These are phyloP conservation scores for Mucor lusitanicus DNA, from an alignment of 371 early-diverging fungal species.

Conservation along the genomic window DNA sequence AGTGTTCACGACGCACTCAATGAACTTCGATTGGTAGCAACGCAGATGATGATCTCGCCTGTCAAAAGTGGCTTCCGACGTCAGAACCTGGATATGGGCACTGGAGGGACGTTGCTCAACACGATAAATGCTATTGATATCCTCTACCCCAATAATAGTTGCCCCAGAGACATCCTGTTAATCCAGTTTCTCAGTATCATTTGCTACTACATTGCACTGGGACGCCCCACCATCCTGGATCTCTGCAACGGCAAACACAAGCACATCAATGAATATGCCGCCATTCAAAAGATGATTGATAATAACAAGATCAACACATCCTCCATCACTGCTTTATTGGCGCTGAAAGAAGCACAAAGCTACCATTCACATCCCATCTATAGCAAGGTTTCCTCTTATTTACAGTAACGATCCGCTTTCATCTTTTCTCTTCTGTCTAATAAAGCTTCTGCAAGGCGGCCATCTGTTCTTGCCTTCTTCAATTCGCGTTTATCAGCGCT, in stretches of 20 bases:
- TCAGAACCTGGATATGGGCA: neutral
- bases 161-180: conserved; percentile 1
- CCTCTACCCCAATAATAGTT: conserved; percentile 11
- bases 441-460: conserved; percentile 75
- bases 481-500: conserved; percentile 51
- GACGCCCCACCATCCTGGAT: neutral
- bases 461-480: conserved; percentile 71
- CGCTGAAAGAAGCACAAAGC: conserved; percentile 8
- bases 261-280: neutral
- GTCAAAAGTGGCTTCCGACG: neutral
- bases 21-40: conserved; percentile 3
- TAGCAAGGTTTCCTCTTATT: conserved; percentile 42
- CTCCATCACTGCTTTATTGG: neutral
- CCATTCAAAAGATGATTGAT: neutral
- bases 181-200: conserved; percentile 18
- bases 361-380: neutral
- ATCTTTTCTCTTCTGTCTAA: conserved; percentile 80
- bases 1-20: neutral
- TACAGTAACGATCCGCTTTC: conserved; percentile 86
- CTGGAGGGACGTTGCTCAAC: neutral
- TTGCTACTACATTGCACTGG: conserved; percentile 9
- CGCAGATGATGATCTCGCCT: conserved; percentile 2
- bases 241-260: neutral
- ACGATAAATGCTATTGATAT: conserved; percentile 11
- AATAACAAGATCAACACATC: neutral